Conservation (phyloP, 345 rosid genomes). For the Citrus reticulata region DNA sequence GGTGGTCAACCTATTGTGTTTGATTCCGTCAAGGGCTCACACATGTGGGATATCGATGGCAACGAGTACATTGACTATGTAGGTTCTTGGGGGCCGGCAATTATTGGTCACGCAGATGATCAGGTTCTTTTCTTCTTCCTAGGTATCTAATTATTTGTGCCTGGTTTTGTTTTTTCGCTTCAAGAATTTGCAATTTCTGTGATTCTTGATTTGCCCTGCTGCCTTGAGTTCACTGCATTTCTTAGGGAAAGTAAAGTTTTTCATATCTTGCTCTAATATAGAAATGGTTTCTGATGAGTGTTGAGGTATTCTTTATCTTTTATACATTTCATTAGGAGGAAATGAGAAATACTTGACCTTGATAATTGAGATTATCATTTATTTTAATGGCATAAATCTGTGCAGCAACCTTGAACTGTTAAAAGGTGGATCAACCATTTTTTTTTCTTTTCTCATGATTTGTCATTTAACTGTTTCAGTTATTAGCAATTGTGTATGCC, state of each 20-base stretch:
- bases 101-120: slow-evolving; percentile 96
- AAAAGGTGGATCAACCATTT: neutral
- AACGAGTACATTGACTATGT: slow-evolving; percentile 93
- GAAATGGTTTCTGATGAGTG: neutral
- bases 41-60: slow-evolving; percentile 95
- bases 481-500: neutral
- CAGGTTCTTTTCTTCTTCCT: slow-evolving; percentile 41
- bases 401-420: neutral
- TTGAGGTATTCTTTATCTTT: neutral
- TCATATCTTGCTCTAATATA: neutral
- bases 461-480: neutral
- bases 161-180: neutral
- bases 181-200: neutral
- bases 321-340: neutral
- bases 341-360: neutral
- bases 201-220: neutral
- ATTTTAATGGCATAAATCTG: neutral
- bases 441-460: neutral
- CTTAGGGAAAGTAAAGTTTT: neutral
- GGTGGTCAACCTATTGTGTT: slow-evolving; percentile 90
- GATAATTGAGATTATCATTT: neutral
- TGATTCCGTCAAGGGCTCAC: slow-evolving; percentile 91
- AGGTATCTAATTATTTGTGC: neutral
- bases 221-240: neutral
- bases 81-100: slow-evolving; percentile 99